Conservation (phyloP, 148 eudicot genomes). For the Rheum nobile region DNA sequence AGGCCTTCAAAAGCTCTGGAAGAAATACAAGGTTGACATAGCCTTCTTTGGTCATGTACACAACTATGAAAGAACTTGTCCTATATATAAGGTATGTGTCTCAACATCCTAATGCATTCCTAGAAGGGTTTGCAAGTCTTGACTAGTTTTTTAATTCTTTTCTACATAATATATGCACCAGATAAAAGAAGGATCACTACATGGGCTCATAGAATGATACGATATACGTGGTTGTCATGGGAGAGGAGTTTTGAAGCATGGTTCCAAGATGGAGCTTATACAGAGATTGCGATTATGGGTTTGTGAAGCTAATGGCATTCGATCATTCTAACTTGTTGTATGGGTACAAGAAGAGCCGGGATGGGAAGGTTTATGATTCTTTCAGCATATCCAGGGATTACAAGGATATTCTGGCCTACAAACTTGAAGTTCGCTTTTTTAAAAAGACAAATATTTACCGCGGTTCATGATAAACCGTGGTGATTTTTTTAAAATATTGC, state of each 20-base stretch:
- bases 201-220: too few relatives aligned
- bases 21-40: conserved; percentile 84
- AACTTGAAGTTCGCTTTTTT: conserved; percentile 68
- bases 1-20: conserved; percentile 85
- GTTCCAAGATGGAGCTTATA: conserved; percentile 65
- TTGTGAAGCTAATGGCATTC: conserved; percentile 67
- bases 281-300: conserved; percentile 74
- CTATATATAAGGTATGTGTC: conserved; percentile 64
- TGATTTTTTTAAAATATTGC: too few relatives aligned
- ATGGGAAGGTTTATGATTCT: conserved; percentile 72
- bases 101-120: background rate
- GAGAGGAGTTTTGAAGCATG: conserved; percentile 42
- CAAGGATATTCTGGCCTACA: conserved; percentile 74
- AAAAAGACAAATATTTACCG: too few relatives aligned
- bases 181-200: too few relatives aligned
- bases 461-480: too few relatives aligned
- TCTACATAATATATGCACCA: too few relatives aligned
- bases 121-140: background rate
- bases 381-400: conserved; percentile 72
- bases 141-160: too few relatives aligned
- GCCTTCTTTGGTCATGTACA: conserved; percentile 83
- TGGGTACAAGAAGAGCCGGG: conserved; percentile 83
- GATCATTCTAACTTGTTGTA: conserved; percentile 64
- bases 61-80: conserved; percentile 83
- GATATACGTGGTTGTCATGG: conserved; percentile 78